Evolutionary conservation across 1,139 yeast species (phyloP), one percentile per base, ranked within the genome.

Genomic region (Pneumocystis canis): DNA sequence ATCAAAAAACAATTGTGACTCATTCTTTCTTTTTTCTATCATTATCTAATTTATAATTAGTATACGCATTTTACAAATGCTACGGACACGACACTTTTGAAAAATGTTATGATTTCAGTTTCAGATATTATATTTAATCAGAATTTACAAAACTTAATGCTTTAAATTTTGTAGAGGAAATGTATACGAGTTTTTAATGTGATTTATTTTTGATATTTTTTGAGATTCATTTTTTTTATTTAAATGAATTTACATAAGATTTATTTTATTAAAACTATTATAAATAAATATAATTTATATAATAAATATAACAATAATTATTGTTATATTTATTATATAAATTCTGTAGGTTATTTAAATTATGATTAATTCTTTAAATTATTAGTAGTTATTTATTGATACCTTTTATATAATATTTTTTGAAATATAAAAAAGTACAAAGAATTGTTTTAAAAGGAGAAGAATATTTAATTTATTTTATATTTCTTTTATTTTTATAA

Each of bases 161-260:
- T 59, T 73, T 58, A 71, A 74, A 11, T 63, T 65, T 16, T 63
- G 65, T 9, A 58, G 64, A 7, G 20, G 54, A 25, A 7, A 9
- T 14, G 3, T 40, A 20, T 6, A 6, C 2, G 4, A 7, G 9
- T 47, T 47, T 47, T 47, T 20, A 20, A 20, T 6, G 3, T 7
- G 30, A 25, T 47, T 6, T 25, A 25, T 37, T 37, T 37, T 37
- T 37, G 40, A 37, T 37, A 37, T 37, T 37, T 16, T 37, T n/a
- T 16, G 18, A 16, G 40, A 16, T 16, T 37, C 18, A 18, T 3
- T n/a, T 37, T 37, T 37, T 35, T 14, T 37, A 37, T 14, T 37
- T 11, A 18, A 18, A 16, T 11, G 40, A 18, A 37, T 14, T 37
- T 37, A 33, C 37, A 33, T 33, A 5, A 37, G 14, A 37, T 37